Base-by-base conservation (phyloP, 768 basidiomycete genomes). In the Lentinula detonsa region DNA sequence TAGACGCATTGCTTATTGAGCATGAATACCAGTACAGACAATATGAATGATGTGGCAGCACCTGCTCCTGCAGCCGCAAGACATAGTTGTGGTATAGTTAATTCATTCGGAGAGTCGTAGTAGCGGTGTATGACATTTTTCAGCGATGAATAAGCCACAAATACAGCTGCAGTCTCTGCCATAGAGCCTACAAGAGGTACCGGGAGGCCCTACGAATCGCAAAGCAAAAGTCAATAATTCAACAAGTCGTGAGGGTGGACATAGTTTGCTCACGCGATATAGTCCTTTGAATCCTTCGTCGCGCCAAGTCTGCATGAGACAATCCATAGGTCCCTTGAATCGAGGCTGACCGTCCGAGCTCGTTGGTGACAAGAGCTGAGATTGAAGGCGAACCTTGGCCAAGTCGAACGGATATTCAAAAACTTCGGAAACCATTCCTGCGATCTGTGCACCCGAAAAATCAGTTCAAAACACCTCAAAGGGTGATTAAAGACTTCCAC, bases 361-460 rank as follows among this genome's bases (percentile, higher is more conserved):
- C 13, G 83, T 76, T 9, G 83, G 75, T 63, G 90, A 85, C 58
- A 95, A 79, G 11, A 95, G 87, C 68, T 98, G 96, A 1, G 91
- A 84, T 72, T 98, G 96, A 46, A 98, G 80, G 53, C 95, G 84
- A 61, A 97, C 95, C 76, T 97, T 98, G 60, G 93, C 90, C 39
- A 98, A 83, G 73, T 98, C 95, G 68, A 96, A 94, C 0, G 96
- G 96, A 70, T 97, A 93, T 75, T 96, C 95, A 64, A 97, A 87
- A 15, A 94, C 77, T 71, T 81, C 79, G 9, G 94, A 88, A 8
- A 83, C 78, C 78, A 96, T 93, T 28, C 95, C 95, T 59, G 95
- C 92, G 59, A 53, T 46, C 52, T 50, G n/a, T 56, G 43, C 40
- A 61, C 28, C 31, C 18, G n/a, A 35, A 15, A 28, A 31, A 28